Conservation (phyloP, 177 flowering plant species). For the Vitis hybrid region DNA sequence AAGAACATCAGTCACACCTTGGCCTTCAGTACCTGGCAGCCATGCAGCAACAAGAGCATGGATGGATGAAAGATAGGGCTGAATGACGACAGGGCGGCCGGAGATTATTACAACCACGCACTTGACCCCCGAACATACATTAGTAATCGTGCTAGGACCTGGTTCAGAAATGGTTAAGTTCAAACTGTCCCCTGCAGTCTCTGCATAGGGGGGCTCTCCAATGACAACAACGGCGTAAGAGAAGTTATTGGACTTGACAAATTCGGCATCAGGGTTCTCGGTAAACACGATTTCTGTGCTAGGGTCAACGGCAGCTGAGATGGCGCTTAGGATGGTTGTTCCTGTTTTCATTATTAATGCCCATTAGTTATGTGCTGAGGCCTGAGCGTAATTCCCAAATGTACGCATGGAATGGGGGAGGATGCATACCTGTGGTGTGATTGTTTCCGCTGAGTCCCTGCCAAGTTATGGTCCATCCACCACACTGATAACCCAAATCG, state of each 20-base stretch:
- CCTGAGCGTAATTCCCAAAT: too few species aligned
- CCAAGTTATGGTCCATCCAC: constrained; percentile 20
- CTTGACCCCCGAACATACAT: constrained; percentile 28
- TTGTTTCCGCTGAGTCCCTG: constrained; percentile 17
- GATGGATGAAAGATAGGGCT: constrained; percentile 25
- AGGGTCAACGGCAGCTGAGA: constrained; percentile 15
- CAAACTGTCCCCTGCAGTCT: constrained; percentile 26
- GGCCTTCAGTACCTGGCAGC: constrained; percentile 41
- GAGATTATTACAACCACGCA: constrained; percentile 38
- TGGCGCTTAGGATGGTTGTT: constrained; percentile 22
- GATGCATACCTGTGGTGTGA: constrained; percentile 9
- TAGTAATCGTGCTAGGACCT: constrained; percentile 22
- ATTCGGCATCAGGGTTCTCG: constrained; percentile 17
- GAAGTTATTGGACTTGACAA: constrained; percentile 25
- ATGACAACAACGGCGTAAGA: constrained; percentile 32
- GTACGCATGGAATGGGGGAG: neutral
- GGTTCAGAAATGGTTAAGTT: constrained; percentile 25
- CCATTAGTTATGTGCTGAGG: neutral
- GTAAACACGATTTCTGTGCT: constrained; percentile 16
- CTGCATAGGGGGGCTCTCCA: constrained; percentile 40
- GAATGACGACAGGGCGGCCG: constrained; percentile 38
- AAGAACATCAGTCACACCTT: constrained; percentile 36
- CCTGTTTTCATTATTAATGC: constrained; percentile 2
- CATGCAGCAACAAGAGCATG: constrained; percentile 44
- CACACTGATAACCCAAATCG: constrained; percentile 18